Conservation (phyloP, 2,329 filamentous ascomycete genomes). For the Thelonectria rubi region DNA sequence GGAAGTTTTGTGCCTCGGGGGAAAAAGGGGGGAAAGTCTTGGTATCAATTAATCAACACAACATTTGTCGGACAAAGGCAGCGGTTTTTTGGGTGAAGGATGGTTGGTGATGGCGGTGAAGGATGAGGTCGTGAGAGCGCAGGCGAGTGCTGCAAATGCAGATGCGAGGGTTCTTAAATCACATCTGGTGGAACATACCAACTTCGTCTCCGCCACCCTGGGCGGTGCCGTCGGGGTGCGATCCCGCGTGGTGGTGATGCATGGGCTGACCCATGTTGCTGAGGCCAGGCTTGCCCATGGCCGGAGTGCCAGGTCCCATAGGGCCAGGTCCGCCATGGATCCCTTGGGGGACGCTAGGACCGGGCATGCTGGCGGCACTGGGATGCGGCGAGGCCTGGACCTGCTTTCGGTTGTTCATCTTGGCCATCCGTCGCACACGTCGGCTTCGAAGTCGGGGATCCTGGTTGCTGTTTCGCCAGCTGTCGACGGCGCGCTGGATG, state of each 20-base stretch:
- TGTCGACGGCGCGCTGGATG: slow-evolving; percentile 96
- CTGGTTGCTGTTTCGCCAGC: slow-evolving; percentile 99
- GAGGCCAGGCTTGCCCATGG: slow-evolving; percentile 74
- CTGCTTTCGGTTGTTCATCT: slow-evolving; percentile 88
- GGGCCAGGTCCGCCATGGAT: slow-evolving; percentile 69
- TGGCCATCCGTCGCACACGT: slow-evolving; percentile 92
- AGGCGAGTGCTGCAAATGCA: slow-evolving; percentile 48
- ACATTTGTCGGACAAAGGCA: slow-evolving; percentile 38
- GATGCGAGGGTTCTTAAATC: slow-evolving; percentile 57
- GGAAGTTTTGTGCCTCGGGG: slow-evolving; percentile 33
- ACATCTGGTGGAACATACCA: slow-evolving; percentile 99
- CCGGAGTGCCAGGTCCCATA: slow-evolving; percentile 65
- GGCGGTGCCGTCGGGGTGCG: slow-evolving; percentile 61
- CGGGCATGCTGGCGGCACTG: slow-evolving; percentile 69
- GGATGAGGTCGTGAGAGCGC: slow-evolving; percentile 31
- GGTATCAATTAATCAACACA: slow-evolving; percentile 53
- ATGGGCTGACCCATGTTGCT: slow-evolving; percentile 70
- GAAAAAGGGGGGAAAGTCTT: slow-evolving; percentile 36
- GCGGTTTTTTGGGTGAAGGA: slow-evolving; percentile 33
- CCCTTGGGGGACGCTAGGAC: slow-evolving; percentile 70
- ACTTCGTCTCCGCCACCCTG: slow-evolving; percentile 82
- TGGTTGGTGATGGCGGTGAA: slow-evolving; percentile 26
- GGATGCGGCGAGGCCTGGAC: slow-evolving; percentile 68
- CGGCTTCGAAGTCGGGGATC: slow-evolving; percentile 90
- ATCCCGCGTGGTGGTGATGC: slow-evolving; percentile 71